Percentiles rank a stretch among this genome's conserved stretches.
phyloP scores from a whole-genome alignment of 1,139 yeast genomes.

The Debaryomyces sp. region DNA sequence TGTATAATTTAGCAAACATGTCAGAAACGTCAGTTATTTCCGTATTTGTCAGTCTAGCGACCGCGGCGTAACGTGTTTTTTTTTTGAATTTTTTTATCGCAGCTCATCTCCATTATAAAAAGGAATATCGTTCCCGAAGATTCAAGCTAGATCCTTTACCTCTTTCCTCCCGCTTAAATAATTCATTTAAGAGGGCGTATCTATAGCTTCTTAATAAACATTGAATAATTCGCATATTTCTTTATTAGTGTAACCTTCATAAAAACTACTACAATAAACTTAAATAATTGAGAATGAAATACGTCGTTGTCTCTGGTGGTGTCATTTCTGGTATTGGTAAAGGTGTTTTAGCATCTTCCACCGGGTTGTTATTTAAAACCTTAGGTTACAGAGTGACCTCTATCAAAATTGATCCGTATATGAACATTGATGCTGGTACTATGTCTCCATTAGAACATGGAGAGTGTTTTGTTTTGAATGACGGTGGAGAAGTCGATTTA shows the following conservation, averaged over 20 bases:
- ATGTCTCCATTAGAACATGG: constrained; percentile 99
- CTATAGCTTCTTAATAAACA: constrained; percentile 17
- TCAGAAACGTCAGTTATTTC: constrained; percentile 14
- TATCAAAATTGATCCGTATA: constrained; percentile 96
- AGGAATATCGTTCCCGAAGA: constrained; percentile 12
- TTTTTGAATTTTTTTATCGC: constrained; percentile 9
- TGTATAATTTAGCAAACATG: constrained; percentile 34
- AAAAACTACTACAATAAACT: not conserved
- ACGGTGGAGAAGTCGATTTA: constrained; percentile 98
- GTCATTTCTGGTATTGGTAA: constrained; percentile 99
- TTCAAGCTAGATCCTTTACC: constrained; percentile 13
- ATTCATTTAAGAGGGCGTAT: constrained; percentile 49
- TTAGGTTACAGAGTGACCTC: constrained; percentile 94
- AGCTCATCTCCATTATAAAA: constrained; percentile 17
- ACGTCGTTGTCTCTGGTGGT: constrained; percentile 99
- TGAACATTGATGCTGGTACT: constrained; percentile 99
- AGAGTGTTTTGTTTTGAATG: constrained; percentile 95
- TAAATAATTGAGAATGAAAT: constrained; percentile 63
- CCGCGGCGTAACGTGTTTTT: constrained; percentile 9
- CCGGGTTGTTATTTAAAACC: constrained; percentile 93
- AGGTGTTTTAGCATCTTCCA: constrained; percentile 95
- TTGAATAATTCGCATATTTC: constrained; percentile 4
- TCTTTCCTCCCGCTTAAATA: constrained; percentile 55
- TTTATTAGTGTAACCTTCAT: constrained; percentile 8
- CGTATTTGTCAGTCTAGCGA: constrained; percentile 28